Evolutionary conservation across 2,329 filamentous ascomycete genomes (phyloP), one percentile per base, ranked within the genome.

Genomic region (Hypoxylon sp.): DNA sequence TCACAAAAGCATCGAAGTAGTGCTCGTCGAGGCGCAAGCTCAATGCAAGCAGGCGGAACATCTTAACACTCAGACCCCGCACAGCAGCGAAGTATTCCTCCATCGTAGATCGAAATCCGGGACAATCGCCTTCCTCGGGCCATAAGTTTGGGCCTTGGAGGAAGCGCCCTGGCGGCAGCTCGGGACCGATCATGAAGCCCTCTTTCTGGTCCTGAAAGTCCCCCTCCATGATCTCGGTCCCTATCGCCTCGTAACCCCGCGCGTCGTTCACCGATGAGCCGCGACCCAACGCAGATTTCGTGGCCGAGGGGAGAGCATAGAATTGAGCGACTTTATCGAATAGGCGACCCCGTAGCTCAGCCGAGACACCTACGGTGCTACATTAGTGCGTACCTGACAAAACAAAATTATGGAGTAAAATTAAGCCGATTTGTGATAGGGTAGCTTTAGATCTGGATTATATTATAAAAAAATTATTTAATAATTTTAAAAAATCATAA

Each of bases 111-210:
- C 67, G 60, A 37, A 74, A 74, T 0, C 71, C 70, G 1, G 72
- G 68, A 41, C 69, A 67, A 24, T 68, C 62, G 24, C 17, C 41
- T 46, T 72, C 70, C 6, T 69, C 70, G 8, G 75, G 74, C 75
- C 75, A 76, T 59, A 73, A 58, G 50, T 76, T 76, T 5, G 72
- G 69, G 0, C 73, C 74, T 34, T 71, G 69, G 6, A 68, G 62
- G 24, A 72, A 68, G 13, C 67, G 59, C 8, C 67, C 57, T 32
- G 65, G 47, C 19, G 65, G 56, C 7, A 63, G 61, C 47, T 75
- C 75, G 1, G 69, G 70, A 0, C 73, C 69, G 17, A 77, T 65
- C 64, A 72, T 75, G 71, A 77, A 76, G 6, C 75, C 75, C 58
- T 77, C 75, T 53, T 76, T 77, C 46, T 68, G 68, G 48, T 77